A percentile compares a stretch with the other conserved stretches of the same genome.
Conservation (phyloP, 768 basidiomycete species). For the Lactifluus rugatus region DNA sequence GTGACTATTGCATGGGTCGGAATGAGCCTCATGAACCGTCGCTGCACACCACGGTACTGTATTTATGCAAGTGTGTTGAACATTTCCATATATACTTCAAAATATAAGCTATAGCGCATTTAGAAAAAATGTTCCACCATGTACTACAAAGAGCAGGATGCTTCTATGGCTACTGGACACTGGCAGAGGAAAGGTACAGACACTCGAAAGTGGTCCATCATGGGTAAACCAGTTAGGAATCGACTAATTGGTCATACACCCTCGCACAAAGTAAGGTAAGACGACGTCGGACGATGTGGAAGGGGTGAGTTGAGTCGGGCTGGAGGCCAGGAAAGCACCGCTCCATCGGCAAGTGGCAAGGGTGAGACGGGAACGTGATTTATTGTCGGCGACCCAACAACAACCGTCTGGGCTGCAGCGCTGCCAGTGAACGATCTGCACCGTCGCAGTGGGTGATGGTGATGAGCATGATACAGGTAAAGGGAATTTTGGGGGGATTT, state of each 20-base stretch:
- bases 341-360: neutral
- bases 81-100: neutral
- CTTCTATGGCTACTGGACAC: conserved; percentile 5
- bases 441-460: neutral
- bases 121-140: neutral
- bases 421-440: no score
- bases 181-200: neutral
- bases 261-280: neutral
- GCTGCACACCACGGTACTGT: neutral
- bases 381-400: neutral
- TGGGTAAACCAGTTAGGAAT: neutral
- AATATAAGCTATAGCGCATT: neutral
- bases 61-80: neutral
- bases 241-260: neutral
- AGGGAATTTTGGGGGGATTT: neutral
- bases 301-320: conserved; percentile 1
- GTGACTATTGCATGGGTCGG: neutral
- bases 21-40: no score
- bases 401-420: neutral
- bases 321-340: neutral
- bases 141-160: neutral
- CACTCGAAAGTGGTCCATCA: neutral
- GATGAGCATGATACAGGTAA: neutral
- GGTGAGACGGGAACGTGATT: neutral
- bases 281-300: conserved; percentile 4